phyloP scores from a whole-genome alignment of 352 stramenopile genomes.

The Pythium brachiatum region DNA sequence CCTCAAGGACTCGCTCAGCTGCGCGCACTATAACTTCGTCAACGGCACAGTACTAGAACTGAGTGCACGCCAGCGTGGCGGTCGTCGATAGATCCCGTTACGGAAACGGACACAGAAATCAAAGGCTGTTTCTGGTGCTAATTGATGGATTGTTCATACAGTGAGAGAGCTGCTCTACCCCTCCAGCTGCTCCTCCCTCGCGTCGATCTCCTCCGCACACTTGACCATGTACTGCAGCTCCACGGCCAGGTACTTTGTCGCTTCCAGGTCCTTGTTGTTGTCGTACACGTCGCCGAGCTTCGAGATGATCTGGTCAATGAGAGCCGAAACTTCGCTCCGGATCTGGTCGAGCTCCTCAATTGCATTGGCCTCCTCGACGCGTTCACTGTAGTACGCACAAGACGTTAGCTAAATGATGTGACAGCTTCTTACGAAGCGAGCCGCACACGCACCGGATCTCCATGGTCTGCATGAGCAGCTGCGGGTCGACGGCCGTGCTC shows the following conservation, averaged over 20 bases:
- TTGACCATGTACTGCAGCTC: slow-evolving; percentile 88
- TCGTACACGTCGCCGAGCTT: slow-evolving; percentile 80
- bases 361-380: slow-evolving; percentile 56
- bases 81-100: slow-evolving; percentile 40
- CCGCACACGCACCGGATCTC: slow-evolving; percentile 56
- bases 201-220: slow-evolving; percentile 77
- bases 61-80: slow-evolving; percentile 77
- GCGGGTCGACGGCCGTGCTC: slow-evolving; percentile 69
- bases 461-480: slow-evolving; percentile 84
- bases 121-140: not conserved
- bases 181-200: slow-evolving; percentile 72
- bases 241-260: slow-evolving; percentile 66
- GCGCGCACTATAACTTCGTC: slow-evolving; percentile 86
- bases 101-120: not conserved
- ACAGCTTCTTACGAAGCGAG: too few relatives aligned
- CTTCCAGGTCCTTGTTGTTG: slow-evolving; percentile 65
- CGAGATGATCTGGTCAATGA: slow-evolving; percentile 71
- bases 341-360: slow-evolving; percentile 55
- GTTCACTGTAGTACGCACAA: slow-evolving; percentile 42
- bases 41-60: slow-evolving; percentile 69
- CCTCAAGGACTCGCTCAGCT: slow-evolving; percentile 87
- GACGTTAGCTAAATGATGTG: not conserved
- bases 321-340: slow-evolving; percentile 52
- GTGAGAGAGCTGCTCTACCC: slow-evolving; percentile 6
- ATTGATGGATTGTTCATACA: not conserved